Evolutionary conservation across 495 filamentous ascomycete genomes (phyloP).

Genomic region (Astrothelium macrocarpum): DNA sequence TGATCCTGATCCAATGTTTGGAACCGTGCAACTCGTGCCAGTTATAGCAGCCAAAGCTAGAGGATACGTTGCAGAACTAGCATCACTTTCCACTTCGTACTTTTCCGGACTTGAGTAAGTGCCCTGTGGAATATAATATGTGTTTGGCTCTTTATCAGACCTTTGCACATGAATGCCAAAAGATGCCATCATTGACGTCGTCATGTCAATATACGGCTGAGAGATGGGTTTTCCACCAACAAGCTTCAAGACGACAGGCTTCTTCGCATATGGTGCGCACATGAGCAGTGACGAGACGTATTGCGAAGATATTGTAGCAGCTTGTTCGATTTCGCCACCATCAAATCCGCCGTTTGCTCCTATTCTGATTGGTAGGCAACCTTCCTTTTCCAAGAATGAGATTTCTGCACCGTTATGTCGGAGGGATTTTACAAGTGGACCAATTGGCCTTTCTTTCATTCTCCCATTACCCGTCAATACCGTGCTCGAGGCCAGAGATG

Average conservation of each 20-base stretch:
- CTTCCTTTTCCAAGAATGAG: slow-evolving; percentile 69
- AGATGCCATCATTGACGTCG: slow-evolving; percentile 89
- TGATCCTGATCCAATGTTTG: slow-evolving; percentile 86
- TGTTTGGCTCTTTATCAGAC: slow-evolving; percentile 67
- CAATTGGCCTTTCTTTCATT: slow-evolving; percentile 94
- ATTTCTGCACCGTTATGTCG: slow-evolving; percentile 71
- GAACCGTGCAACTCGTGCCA: slow-evolving; percentile 87
- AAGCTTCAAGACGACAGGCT: slow-evolving; percentile 79
- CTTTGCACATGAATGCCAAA: slow-evolving; percentile 75
- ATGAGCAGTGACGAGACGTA: slow-evolving; percentile 95
- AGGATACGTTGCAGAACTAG: slow-evolving; percentile 94
- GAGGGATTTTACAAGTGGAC: slow-evolving; percentile 86
- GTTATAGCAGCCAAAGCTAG: slow-evolving; percentile 91
- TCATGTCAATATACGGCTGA: slow-evolving; percentile 98
- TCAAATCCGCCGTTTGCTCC: slow-evolving; percentile 74
- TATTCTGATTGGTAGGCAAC: slow-evolving; percentile 76
- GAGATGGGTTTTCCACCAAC: slow-evolving; percentile 94
- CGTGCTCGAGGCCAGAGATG: slow-evolving; percentile 49
- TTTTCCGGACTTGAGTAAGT: slow-evolving; percentile 74
- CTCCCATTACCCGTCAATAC: slow-evolving; percentile 87
- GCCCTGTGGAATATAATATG: slow-evolving; percentile 87
- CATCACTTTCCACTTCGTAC: slow-evolving; percentile 93
- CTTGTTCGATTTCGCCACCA: slow-evolving; percentile 85
- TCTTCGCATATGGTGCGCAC: slow-evolving; percentile 93
- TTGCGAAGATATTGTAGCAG: slow-evolving; percentile 91